Base-by-base conservation (phyloP, 805 yeast genomes). In the Candida pseudoglaebosa region DNA sequence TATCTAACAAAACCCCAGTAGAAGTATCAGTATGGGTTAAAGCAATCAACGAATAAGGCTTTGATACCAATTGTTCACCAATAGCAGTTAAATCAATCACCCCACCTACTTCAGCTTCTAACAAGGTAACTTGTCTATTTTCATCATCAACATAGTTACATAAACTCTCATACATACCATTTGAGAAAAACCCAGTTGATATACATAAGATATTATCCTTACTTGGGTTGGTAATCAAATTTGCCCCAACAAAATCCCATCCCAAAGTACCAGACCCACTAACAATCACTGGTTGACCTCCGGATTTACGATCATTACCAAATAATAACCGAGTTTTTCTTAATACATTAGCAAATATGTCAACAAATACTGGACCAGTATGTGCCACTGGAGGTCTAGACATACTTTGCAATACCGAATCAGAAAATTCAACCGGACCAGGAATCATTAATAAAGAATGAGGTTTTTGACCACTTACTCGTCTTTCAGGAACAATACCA, bases 161-260 rank as follows among this genome's bases (percentile, higher is more conserved):
- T 15, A 41, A 41, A 29, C 41, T 28, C 13, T 41, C 39, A 18
- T 21, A 21, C 28, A 41, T 19, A 7, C 38, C 34, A 22, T 41
- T 35, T 8, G 45, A 38, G 21, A 38, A 38, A 16, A 30, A 34
- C 14, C 45, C 45, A 7, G 38, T 39, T 13, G 38, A 32, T 10
- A 42, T 36, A 33, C 43, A 39, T 16, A 42, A 40, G 17, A 42
- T 36, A 17, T 42, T 39, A 29, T 39, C 40, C 9, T 28, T 19
- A 3, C 32, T 12, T 7, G 65, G 53, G 45, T 33, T 17, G 13
- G 36, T 21, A 9, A 43, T 35, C 9, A 39, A 31, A 26, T 43
- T 37, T 3, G 42, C 24, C 5, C 46, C 41, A 17, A 39, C 36
- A 14, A 43, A 19, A 12, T 43, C 43, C 43, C 46, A 43, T 2